These are phyloP conservation scores for Candida awuae DNA, from an alignment of 805 yeast species.

Conservation along the genomic window DNA sequence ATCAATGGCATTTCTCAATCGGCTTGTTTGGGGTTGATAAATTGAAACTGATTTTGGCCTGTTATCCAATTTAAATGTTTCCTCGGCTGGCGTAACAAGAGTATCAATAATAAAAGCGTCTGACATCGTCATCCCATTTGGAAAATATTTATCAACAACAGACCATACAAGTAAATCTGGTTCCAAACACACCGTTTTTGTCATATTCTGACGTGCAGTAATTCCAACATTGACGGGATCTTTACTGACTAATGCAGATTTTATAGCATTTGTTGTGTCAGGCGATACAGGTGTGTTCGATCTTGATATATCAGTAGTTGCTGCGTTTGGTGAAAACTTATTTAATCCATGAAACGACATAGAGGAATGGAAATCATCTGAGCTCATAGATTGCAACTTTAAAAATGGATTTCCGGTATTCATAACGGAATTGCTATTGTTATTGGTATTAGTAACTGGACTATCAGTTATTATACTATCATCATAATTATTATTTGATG, in stretches of 20 bases:
- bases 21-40: neutral
- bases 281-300: conserved; percentile 22
- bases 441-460: neutral
- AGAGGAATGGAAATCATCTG: conserved; percentile 1
- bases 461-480: neutral
- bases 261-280: conserved; percentile 21
- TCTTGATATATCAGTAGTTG: conserved; percentile 1
- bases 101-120: conserved; percentile 58
- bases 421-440: neutral
- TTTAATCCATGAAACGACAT: neutral
- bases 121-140: conserved; percentile 57
- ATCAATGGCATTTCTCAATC: neutral
- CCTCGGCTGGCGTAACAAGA: conserved; percentile 22
- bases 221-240: neutral
- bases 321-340: conserved; percentile 1
- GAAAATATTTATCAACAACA: conserved; percentile 50
- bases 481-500: neutral
- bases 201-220: neutral
- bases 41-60: neutral
- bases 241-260: conserved; percentile 14
- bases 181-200: conserved; percentile 27
- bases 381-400: neutral
- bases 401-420: neutral
- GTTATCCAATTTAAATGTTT: conserved; percentile 7
- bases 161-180: conserved; percentile 59